Percentiles rank a stretch among this genome's conserved stretches.
These are phyloP conservation scores for Pilobolus umbonatus DNA, from an alignment of 192 early-diverging fungal species.

Conservation along the genomic window DNA sequence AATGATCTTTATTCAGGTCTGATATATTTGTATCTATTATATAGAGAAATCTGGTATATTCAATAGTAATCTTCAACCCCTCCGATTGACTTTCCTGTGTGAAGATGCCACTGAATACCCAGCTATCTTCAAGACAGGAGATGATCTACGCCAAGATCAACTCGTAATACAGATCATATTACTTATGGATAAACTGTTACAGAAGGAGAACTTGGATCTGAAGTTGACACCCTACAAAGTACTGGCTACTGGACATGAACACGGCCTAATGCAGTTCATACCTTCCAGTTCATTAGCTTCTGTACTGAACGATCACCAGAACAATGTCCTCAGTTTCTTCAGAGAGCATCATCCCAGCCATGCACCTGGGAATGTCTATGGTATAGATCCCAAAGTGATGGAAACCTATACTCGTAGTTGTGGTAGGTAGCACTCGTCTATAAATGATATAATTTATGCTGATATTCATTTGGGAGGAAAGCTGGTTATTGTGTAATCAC, in stretches of 20 bases:
- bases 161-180: constrained; percentile 96
- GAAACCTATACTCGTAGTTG: constrained; percentile 95
- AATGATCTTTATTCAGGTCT: not conserved
- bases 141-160: constrained; percentile 87
- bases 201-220: constrained; percentile 95
- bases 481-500: constrained; percentile 99
- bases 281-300: constrained; percentile 84
- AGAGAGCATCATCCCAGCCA: constrained; percentile 67
- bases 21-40: not conserved
- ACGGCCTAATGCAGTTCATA: constrained; percentile 95
- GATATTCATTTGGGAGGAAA: constrained; percentile 18
- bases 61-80: constrained; percentile 84
- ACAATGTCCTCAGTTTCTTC: constrained; percentile 78
- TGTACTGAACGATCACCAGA: constrained; percentile 82
- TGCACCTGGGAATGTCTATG: constrained; percentile 51
- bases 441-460: constrained; percentile 7
- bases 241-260: constrained; percentile 90
- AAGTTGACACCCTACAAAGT: constrained; percentile 93
- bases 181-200: constrained; percentile 92
- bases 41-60: constrained; percentile 82
- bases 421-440: constrained; percentile 47
- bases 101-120: constrained; percentile 85
- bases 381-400: constrained; percentile 74
- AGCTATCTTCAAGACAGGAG: constrained; percentile 97
- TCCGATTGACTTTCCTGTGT: constrained; percentile 81